A percentile compares a stretch with the other conserved stretches of the same genome.
phyloP scores from a whole-genome alignment of 257 asterid species.

The Ocimum tenuiflorum region DNA sequence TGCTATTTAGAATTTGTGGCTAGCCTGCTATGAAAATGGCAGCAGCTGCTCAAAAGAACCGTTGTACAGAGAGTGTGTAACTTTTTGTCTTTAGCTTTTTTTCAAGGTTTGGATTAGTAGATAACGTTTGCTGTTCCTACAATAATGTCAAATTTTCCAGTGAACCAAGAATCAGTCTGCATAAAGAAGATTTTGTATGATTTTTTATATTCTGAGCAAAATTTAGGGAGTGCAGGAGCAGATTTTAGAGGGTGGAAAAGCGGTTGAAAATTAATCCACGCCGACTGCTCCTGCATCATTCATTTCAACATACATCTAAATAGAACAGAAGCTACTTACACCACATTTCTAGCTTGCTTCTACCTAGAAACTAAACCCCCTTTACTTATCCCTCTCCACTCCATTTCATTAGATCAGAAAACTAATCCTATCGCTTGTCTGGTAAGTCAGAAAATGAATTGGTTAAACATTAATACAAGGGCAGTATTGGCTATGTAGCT shows the following conservation, averaged over 20 bases:
- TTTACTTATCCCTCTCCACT: too few relatives aligned
- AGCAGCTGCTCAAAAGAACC: neutral
- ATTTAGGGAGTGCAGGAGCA: conserved; percentile 28
- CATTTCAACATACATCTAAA: neutral
- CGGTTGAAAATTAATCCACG: conserved; percentile 52
- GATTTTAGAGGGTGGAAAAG: conserved; percentile 42
- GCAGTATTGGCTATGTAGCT: conserved; percentile 24
- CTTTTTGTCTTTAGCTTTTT: neutral
- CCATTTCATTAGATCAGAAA: neutral
- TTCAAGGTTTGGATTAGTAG: too few relatives aligned
- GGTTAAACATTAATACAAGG: conserved; percentile 31
- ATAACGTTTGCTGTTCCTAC: too few relatives aligned
- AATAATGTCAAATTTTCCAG: too few relatives aligned
- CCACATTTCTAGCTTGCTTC: too few relatives aligned
- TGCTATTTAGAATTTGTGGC: conserved; percentile 3
- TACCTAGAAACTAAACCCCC: too few relatives aligned
- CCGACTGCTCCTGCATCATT: conserved; percentile 25
- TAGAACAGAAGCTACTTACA: too few relatives aligned
- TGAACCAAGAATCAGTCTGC: neutral
- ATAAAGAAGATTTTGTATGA: conserved; percentile 15
- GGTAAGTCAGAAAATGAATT: conserved; percentile 28
- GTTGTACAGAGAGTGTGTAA: neutral
- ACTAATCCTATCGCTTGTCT: conserved; percentile 31
- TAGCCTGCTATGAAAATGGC: conserved; percentile 5
- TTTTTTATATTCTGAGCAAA: conserved; percentile 24